phyloP scores from a whole-genome alignment of 257 asterid genomes.

The Knoxia roxburghii region DNA sequence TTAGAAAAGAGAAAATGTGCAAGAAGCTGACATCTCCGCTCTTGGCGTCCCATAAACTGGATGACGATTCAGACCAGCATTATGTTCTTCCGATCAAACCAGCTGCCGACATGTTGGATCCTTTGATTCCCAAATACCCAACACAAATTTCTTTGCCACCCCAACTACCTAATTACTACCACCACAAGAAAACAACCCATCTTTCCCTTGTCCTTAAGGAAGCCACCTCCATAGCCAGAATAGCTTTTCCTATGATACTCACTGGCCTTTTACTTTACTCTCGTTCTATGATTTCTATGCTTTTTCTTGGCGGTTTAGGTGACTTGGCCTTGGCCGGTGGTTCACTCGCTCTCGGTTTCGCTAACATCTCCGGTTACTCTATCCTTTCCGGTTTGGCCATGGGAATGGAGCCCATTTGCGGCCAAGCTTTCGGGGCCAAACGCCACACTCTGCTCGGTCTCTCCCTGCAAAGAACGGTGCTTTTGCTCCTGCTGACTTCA shows the following conservation, averaged over 20 bases:
- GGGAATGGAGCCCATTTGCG: conserved; percentile 90
- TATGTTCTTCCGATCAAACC: conserved; percentile 13
- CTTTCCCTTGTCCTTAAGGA: conserved; percentile 35
- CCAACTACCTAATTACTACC: background rate
- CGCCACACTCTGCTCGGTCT: conserved; percentile 52
- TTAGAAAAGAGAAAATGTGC: conserved; percentile 30
- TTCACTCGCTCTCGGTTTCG: conserved; percentile 64
- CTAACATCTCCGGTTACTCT: conserved; percentile 74
- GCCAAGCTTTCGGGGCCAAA: conserved; percentile 78
- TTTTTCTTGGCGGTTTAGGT: conserved; percentile 69
- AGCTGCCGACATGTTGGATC: conserved; percentile 24
- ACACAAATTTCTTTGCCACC: conserved; percentile 14
- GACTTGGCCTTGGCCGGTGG: conserved; percentile 71
- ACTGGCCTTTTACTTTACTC: conserved; percentile 71
- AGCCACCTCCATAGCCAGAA: conserved; percentile 34
- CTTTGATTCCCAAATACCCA: conserved; percentile 42
- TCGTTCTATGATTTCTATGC: conserved; percentile 84
- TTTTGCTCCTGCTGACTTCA: conserved; percentile 48
- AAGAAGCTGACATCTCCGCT: conserved; percentile 30
- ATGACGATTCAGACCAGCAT: conserved; percentile 16
- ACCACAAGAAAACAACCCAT: conserved; percentile 18
- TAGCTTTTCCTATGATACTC: conserved; percentile 68
- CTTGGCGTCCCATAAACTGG: conserved; percentile 9
- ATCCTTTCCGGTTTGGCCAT: conserved; percentile 74
- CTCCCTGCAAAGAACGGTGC: conserved; percentile 53